Base-by-base conservation (phyloP, 78 protist genomes). In the Dictyostelium brefeldianum region DNA sequence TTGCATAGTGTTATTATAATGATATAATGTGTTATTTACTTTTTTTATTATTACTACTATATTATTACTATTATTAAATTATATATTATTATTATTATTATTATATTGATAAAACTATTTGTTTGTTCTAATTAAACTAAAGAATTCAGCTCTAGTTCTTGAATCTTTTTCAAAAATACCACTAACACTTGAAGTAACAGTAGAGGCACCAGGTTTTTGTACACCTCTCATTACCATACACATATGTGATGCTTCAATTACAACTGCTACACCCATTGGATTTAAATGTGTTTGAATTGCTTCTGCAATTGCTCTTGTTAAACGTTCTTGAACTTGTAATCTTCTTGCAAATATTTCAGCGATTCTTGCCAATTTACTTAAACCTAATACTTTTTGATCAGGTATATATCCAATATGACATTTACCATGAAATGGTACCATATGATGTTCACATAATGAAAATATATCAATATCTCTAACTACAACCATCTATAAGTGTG, bases 191-290 rank as follows among this genome's bases (percentile, higher is more conserved):
- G 90, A 65, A 0, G 98, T 95, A 22, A 95, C 94, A 29, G 99
- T 98, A 47, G 43, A 8, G 1, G 98, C 67, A 15, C 92, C 87
- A n/a, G 97, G 85, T 67, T 97, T 97, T 81, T 97, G 96, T 29
- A 97, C 99, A 46, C 99, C 99, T 18, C 99, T 93, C 98, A 96
- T 96, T 9, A 82, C 90, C 99, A 98, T 98, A 95, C 99, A 98
- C 98, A 97, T 90, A 94, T 98, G 99, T 71, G 95, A 20, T 14
- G 98, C 97, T 59, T 98, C 99, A 69, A 98, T 80, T 43, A 97
- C 98, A 10, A 97, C 98, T 0, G 96, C 98, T 31, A 97, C 98
- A 69, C 99, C 99, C 78, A 59, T 83, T 25, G 99, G 99, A 47
- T 96, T 78, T 9, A 98, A 36, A n/a, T 64, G 85, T 9, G 94